Base-by-base conservation (phyloP, 192 early-diverging fungal species). In the Backusella circina region DNA sequence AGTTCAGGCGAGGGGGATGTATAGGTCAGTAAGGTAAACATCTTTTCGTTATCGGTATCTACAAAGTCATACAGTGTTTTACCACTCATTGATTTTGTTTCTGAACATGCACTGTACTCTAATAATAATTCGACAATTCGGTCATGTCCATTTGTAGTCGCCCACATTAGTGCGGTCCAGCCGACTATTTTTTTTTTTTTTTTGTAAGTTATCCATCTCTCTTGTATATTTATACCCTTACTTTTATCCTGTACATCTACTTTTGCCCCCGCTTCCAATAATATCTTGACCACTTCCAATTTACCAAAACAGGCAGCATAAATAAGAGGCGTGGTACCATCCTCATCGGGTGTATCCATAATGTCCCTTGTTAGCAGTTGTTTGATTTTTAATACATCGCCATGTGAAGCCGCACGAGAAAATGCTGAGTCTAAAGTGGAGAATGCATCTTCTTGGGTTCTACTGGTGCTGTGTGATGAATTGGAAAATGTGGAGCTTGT, bases 151-250 rank as follows among this genome's bases (percentile, higher is more conserved):
- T 93, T 93, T 65, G 91, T 90, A 18, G 93, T 91, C 1, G 95
- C 95, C 96, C 96, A 98, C 86, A 95, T 94, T 8, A 98, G 84
- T 13, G 94, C 89, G 5, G 94, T 94, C 95, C 95, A 98, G 21
- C 93, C 92, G 74, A 90, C 90, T 89, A 71, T 30, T 18, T 5
- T 54, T 8, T 54, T 26, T 57, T 57, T n/a, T n/a, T n/a, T n/a
- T n/a, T n/a, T n/a, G n/a, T n/a, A n/a, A n/a, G 7, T 23, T 57
- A 2, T 26, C 3, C 3, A 0, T 54, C 2, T 54, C 21, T 57
- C 10, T 57, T 23, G 26, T 57, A 57, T 10, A 57, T 26, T 23
- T 23, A 8, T 8, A 36, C 41, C 85, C 90, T 86, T 90, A 95
- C 86, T 88, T 73, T 88, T 90, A 86, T 98, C 97, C 72, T 90